A percentile compares a stretch with the other conserved stretches of the same genome.
Evolutionary conservation across 495 filamentous ascomycete genomes (phyloP).

Genomic region (Lasiosphaeris hirsuta): DNA sequence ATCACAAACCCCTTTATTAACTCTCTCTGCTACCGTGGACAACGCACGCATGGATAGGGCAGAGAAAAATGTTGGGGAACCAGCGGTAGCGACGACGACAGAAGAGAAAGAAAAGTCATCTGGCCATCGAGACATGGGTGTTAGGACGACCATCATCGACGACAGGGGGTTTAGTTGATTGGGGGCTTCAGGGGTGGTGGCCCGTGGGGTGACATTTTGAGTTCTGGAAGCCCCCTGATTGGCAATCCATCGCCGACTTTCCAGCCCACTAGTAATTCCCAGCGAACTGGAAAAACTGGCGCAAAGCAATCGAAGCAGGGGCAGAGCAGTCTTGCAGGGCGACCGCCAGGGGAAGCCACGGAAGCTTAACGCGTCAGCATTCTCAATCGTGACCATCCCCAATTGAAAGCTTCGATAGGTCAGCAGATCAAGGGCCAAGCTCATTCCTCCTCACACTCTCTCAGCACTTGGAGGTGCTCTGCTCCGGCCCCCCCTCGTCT

Average conservation of each 20-base stretch:
- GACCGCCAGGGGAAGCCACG: not conserved
- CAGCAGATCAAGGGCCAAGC: slow-evolving; percentile 3
- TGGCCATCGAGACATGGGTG: slow-evolving; percentile 5
- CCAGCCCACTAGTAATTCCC: not conserved
- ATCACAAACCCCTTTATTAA: not conserved
- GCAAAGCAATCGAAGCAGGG: not conserved
- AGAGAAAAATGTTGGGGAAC: not conserved
- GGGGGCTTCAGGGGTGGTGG: not conserved
- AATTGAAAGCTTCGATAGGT: slow-evolving; percentile 10
- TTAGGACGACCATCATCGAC: not conserved
- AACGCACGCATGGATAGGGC: not conserved
- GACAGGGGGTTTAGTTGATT: not conserved
- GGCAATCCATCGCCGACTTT: not conserved
- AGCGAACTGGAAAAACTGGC: slow-evolving; percentile 12
- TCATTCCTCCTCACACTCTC: not conserved
- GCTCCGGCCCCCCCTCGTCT: not conserved
- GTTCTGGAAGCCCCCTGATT: slow-evolving; percentile 14
- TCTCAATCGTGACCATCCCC: not conserved
- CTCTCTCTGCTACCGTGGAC: no score
- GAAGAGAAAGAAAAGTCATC: slow-evolving; percentile 5
- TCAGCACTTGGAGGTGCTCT: not conserved
- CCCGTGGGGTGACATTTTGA: slow-evolving; percentile 9
- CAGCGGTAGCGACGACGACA: not conserved
- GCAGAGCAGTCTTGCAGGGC: slow-evolving; percentile 2
- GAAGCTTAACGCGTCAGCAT: not conserved